Percentiles rank a stretch among this genome's conserved stretches.
Conservation (phyloP, 306 rosid genomes). For the Sesbania bispinosa region DNA sequence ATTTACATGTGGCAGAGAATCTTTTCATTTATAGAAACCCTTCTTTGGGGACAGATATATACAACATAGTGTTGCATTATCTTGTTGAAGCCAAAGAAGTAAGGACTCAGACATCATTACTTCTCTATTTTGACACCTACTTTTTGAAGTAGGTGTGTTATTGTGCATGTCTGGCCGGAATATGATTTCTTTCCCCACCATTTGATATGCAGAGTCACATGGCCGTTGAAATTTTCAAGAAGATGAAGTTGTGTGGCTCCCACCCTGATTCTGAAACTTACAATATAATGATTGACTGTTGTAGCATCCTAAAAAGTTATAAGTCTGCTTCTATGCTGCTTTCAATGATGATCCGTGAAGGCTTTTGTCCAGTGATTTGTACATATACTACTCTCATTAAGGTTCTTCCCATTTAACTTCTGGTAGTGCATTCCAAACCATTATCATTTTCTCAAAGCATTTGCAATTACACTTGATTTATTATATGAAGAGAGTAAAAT, state of each 20-base stretch:
- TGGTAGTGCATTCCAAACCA: neutral
- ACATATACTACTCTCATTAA: constrained; percentile 63
- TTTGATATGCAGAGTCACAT: constrained; percentile 53
- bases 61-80: constrained; percentile 57
- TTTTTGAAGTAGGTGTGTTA: constrained; percentile 16
- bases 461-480: constrained; percentile 19
- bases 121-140: constrained; percentile 29
- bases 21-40: constrained; percentile 47
- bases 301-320: constrained; percentile 50
- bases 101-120: constrained; percentile 17
- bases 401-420: constrained; percentile 46
- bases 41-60: constrained; percentile 47
- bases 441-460: neutral
- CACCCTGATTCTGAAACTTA: constrained; percentile 54
- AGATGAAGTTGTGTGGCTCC: constrained; percentile 60
- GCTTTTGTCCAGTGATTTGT: constrained; percentile 50
- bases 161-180: too few relatives aligned
- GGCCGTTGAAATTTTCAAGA: constrained; percentile 67
- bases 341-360: constrained; percentile 72
- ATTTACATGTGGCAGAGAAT: constrained; percentile 68
- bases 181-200: constrained; percentile 21
- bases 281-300: constrained; percentile 74
- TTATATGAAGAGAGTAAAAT: constrained; percentile 8
- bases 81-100: constrained; percentile 71
- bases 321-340: constrained; percentile 64